Evolutionary conservation across 331 rosid genomes (phyloP).

Genomic region (Telfairia occidentalis): DNA sequence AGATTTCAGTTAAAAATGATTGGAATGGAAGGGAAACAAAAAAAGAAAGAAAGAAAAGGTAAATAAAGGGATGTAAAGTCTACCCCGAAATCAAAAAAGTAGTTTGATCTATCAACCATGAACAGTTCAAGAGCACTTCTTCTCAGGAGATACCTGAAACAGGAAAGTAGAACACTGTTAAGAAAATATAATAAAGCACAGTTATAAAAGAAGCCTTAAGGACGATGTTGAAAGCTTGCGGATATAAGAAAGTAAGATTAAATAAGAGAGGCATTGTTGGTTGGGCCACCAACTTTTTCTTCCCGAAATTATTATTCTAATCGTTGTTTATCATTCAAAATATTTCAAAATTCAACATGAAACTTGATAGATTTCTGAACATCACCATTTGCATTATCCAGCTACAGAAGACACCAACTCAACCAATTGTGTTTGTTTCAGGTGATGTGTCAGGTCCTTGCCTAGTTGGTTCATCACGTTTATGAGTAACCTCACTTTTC

Average conservation of each 20-base stretch:
- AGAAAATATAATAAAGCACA: slow-evolving; percentile 6
- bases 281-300: background rate
- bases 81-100: slow-evolving; percentile 98
- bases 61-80: background rate
- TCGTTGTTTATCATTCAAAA: background rate
- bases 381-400: background rate
- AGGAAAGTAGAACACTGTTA: slow-evolving; percentile 7
- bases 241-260: background rate
- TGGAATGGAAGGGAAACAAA: background rate
- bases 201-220: slow-evolving; percentile 10
- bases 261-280: background rate
- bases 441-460: background rate
- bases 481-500: background rate
- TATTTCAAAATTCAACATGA: background rate
- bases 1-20: background rate
- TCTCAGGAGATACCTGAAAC: slow-evolving; percentile 75
- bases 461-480: background rate
- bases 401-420: background rate
- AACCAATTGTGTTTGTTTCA: background rate
- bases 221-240: background rate
- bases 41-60: background rate
- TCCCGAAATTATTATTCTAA: background rate
- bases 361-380: background rate
- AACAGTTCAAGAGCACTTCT: slow-evolving; percentile 95
- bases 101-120: slow-evolving; percentile 86